Conservation (phyloP, 495 filamentous ascomycete species). For the Neurospora sublineolata region DNA sequence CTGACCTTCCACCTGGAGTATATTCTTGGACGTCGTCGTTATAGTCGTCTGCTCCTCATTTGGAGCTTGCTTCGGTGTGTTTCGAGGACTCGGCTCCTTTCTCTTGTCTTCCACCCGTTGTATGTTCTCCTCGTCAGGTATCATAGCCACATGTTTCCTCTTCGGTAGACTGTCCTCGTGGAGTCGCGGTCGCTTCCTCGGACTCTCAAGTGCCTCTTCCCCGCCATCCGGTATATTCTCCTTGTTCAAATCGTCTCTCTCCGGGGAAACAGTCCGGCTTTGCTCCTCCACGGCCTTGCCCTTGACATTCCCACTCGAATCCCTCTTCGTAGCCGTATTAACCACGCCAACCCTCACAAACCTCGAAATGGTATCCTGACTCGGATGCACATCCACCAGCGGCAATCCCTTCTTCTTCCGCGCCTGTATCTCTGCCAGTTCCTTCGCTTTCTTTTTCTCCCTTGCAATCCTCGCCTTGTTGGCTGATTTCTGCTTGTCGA, state of each 20-base stretch:
- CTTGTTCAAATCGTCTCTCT: background rate
- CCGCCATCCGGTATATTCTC: background rate
- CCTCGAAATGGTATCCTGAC: conserved; percentile 32
- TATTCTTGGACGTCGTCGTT: background rate
- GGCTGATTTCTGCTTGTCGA: conserved; percentile 31
- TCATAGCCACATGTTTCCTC: background rate
- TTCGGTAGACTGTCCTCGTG: conserved; percentile 2
- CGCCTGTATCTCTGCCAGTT: conserved; percentile 21
- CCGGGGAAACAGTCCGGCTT: conserved; percentile 4
- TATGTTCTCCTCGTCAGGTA: background rate
- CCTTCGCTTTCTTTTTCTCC: conserved; percentile 35
- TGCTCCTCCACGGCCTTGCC: conserved; percentile 2
- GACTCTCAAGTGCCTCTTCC: background rate
- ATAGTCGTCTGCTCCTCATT: too few species aligned
- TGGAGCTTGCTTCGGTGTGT: background rate
- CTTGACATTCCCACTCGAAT: conserved; percentile 2
- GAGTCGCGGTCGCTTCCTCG: background rate
- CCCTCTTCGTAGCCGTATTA: conserved; percentile 9
- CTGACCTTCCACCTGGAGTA: background rate
- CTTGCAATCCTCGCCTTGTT: conserved; percentile 24
- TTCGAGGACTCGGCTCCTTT: background rate
- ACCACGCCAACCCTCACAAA: conserved; percentile 23
- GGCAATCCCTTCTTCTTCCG: conserved; percentile 32
- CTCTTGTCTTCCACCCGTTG: background rate
- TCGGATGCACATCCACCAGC: conserved; percentile 28